These are phyloP conservation scores for Aspergillus nanangensis DNA, from an alignment of 495 filamentous ascomycete species.

Conservation along the genomic window DNA sequence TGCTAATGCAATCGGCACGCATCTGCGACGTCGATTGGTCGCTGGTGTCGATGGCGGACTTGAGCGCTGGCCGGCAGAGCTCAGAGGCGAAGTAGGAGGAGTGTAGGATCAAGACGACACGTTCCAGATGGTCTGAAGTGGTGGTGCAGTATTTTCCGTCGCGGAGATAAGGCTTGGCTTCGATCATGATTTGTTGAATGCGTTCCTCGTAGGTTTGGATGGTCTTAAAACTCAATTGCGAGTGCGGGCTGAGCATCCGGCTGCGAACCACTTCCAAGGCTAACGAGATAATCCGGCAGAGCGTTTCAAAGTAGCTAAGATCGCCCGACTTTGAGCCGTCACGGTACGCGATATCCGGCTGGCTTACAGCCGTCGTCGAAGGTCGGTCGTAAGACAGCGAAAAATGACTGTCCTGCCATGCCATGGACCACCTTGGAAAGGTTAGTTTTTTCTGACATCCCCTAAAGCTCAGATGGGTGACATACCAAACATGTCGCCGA, in stretches of 20 bases:
- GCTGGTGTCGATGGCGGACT: slow-evolving; percentile 24
- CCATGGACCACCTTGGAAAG: slow-evolving; percentile 48
- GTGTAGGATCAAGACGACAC: slow-evolving; percentile 53
- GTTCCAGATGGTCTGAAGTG: slow-evolving; percentile 48
- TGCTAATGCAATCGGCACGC: slow-evolving; percentile 37
- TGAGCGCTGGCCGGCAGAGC: slow-evolving; percentile 56
- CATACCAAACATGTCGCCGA: slow-evolving; percentile 41
- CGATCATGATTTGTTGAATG: slow-evolving; percentile 46
- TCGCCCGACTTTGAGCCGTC: slow-evolving; percentile 37
- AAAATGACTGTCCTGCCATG: slow-evolving; percentile 60
- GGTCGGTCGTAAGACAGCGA: slow-evolving; percentile 57
- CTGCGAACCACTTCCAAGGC: slow-evolving; percentile 53
- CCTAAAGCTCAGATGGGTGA: neutral
- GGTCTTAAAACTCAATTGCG: slow-evolving; percentile 35
- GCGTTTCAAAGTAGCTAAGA: slow-evolving; percentile 47
- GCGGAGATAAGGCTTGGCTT: slow-evolving; percentile 48
- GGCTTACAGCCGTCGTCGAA: slow-evolving; percentile 46
- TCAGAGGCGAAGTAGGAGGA: slow-evolving; percentile 56
- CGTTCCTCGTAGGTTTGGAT: slow-evolving; percentile 49
- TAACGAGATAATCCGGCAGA: slow-evolving; percentile 49
- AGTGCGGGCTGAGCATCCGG: slow-evolving; percentile 44
- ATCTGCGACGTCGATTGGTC: slow-evolving; percentile 38
- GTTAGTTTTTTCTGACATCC: slow-evolving; percentile 7
- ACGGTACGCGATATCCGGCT: slow-evolving; percentile 43
- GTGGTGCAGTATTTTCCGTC: slow-evolving; percentile 44